Conservation (phyloP, 306 rosid species). For the Vicia villosa region DNA sequence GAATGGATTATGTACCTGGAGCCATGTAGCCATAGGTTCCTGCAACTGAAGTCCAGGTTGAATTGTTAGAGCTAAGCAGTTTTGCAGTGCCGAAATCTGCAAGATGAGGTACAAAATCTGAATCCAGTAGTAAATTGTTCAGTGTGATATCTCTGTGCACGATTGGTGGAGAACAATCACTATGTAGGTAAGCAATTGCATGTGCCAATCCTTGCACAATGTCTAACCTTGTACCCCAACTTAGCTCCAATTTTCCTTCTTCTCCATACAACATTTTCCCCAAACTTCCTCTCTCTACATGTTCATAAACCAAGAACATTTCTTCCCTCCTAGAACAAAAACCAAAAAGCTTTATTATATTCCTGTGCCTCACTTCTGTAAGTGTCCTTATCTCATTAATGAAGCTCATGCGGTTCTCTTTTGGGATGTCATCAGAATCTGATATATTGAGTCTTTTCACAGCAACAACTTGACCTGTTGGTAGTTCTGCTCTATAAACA, state of each 20-base stretch:
- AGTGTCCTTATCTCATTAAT: constrained; percentile 61
- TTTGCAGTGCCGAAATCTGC: constrained; percentile 78
- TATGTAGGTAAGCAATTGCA: constrained; percentile 66
- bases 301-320: constrained; percentile 68
- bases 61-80: constrained; percentile 48
- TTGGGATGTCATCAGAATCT: constrained; percentile 50
- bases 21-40: constrained; percentile 89
- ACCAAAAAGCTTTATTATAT: constrained; percentile 67
- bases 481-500: constrained; percentile 57
- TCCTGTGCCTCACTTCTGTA: constrained; percentile 66
- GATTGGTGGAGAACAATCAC: constrained; percentile 61
- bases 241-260: constrained; percentile 43
- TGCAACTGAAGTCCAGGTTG: constrained; percentile 62
- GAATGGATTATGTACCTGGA: constrained; percentile 52
- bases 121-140: constrained; percentile 60
- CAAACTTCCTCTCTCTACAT: constrained; percentile 56
- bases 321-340: constrained; percentile 53
- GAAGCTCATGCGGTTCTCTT: constrained; percentile 50
- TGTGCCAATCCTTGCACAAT: constrained; percentile 66
- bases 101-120: constrained; percentile 60
- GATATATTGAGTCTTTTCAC: constrained; percentile 55
- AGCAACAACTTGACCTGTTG: constrained; percentile 54
- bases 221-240: constrained; percentile 57
- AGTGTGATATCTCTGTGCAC: constrained; percentile 66
- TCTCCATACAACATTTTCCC: constrained; percentile 53